These are phyloP conservation scores for Syncephalastrum contaminatum DNA, from an alignment of 371 early-diverging fungal species.

Conservation along the genomic window DNA sequence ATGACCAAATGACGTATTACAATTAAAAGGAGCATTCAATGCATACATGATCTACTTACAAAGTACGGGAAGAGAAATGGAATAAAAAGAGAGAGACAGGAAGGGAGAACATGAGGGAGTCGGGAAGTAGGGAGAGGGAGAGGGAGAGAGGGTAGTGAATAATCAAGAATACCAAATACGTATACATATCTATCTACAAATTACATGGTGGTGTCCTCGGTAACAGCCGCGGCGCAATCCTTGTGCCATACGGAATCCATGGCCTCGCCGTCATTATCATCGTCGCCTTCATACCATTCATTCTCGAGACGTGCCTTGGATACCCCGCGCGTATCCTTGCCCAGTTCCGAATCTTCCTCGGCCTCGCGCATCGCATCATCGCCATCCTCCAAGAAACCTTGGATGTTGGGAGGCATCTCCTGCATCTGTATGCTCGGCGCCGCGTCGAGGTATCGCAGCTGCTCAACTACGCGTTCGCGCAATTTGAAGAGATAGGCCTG, in stretches of 20 bases:
- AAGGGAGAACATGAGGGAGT: neutral
- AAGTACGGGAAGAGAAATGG: neutral
- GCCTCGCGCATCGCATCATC: slow-evolving; percentile 57
- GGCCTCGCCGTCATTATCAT: slow-evolving; percentile 47
- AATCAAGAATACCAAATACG: neutral
- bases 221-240: slow-evolving; percentile 17
- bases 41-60: too few species aligned
- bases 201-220: slow-evolving; percentile 12
- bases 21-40: too few species aligned
- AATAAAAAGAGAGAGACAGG: neutral
- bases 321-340: slow-evolving; percentile 40
- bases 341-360: slow-evolving; percentile 51
- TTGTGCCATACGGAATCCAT: slow-evolving; percentile 32
- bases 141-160: neutral
- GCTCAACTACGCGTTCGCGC: slow-evolving; percentile 82
- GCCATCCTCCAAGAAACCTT: slow-evolving; percentile 66
- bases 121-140: neutral
- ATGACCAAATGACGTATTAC: too few species aligned
- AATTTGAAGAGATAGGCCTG: slow-evolving; percentile 79
- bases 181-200: slow-evolving; percentile 2
- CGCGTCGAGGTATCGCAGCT: slow-evolving; percentile 83
- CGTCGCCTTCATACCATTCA: slow-evolving; percentile 48
- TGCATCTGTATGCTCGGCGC: slow-evolving; percentile 99
- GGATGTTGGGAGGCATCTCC: slow-evolving; percentile 77
- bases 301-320: slow-evolving; percentile 18